Percentiles rank a stretch among this genome's conserved stretches.
These are phyloP conservation scores for Bipolaris bicolor DNA, from an alignment of 2,329 filamentous ascomycete species.

Conservation along the genomic window DNA sequence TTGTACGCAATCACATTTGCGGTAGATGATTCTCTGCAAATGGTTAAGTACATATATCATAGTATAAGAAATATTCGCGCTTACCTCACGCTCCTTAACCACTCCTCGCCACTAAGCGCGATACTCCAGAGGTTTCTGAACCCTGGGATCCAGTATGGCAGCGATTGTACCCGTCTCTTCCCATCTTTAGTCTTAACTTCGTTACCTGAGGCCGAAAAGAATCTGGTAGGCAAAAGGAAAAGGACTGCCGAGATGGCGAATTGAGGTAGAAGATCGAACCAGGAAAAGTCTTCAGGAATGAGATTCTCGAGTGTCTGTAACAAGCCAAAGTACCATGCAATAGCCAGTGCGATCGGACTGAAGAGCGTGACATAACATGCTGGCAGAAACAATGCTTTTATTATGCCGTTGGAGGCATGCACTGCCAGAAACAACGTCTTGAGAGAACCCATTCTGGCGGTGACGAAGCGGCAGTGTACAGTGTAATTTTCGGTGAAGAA, in stretches of 20 bases:
- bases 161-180: conserved; percentile 53
- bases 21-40: conserved; percentile 44
- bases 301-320: conserved; percentile 24
- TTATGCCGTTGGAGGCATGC: conserved; percentile 40
- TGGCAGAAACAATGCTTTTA: conserved; percentile 46
- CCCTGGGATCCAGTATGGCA: conserved; percentile 67
- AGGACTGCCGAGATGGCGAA: conserved; percentile 37
- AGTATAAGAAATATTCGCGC: conserved; percentile 1
- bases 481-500: conserved; percentile 11
- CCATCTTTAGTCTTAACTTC: conserved; percentile 30
- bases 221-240: conserved; percentile 38
- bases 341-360: conserved; percentile 38
- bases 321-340: conserved; percentile 33
- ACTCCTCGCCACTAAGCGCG: conserved; percentile 53
- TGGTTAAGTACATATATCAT: conserved; percentile 13
- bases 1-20: conserved; percentile 57
- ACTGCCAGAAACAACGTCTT: conserved; percentile 44
- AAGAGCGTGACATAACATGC: conserved; percentile 38
- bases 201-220: conserved; percentile 32
- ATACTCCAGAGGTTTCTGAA: conserved; percentile 62
- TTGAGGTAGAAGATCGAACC: conserved; percentile 40
- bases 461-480: conserved; percentile 10
- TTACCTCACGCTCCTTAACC: conserved; percentile 54
- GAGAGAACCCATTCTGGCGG: conserved; percentile 37
- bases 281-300: conserved; percentile 33